Evolutionary conservation across 2,329 filamentous ascomycete species (phyloP), one percentile per base, ranked within the genome.

Genomic region (Penicillium sp.): DNA sequence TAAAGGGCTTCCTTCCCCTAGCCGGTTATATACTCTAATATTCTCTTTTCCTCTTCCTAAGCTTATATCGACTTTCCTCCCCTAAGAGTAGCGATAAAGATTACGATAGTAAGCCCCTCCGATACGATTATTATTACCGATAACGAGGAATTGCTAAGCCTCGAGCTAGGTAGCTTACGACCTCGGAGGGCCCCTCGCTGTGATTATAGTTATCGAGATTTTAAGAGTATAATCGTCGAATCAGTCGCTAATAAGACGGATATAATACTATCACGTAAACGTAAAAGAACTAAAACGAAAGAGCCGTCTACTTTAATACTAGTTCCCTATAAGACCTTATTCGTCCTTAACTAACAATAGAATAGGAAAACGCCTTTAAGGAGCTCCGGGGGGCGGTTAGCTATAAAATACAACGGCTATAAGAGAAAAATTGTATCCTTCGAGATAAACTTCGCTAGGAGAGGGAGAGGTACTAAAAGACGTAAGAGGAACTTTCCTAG

Each of bases 41-140:
- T 41, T 41, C 19, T 25, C 38, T 41, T 41, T 41, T 41, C 4
- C 19, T 25, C 37, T 19, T 22, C 19, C 19, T 10, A 25, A 16
- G 6, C 19, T 16, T 41, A 0, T 25, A 41, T 41, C 7, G 19
- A 16, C 19, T 28, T 52, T 52, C 46, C 31, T 44, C 22, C 36
- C 28, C 47, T 51, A 41, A 37, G n/a, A 8, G 36, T 56, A 42
- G 41, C 43, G 42, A 52, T 49, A 25, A 43, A 48, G 25, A 48
- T 43, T 42, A 52, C 17, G 42, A 56, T 52, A 36, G 48, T 35
- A 47, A 52, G 30, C 48, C 48, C 25, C 16, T 56, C 35, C 33
- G n/a, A 42, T 36, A 56, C 53, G 9, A 56, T 56, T 53, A 26
- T 56, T 42, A 52, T 56, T 12, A 33, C 54, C 48, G 54, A 56